Evolutionary conservation across 768 basidiomycete genomes (phyloP).

Genomic region (Kwoniella newhampshirensis): DNA sequence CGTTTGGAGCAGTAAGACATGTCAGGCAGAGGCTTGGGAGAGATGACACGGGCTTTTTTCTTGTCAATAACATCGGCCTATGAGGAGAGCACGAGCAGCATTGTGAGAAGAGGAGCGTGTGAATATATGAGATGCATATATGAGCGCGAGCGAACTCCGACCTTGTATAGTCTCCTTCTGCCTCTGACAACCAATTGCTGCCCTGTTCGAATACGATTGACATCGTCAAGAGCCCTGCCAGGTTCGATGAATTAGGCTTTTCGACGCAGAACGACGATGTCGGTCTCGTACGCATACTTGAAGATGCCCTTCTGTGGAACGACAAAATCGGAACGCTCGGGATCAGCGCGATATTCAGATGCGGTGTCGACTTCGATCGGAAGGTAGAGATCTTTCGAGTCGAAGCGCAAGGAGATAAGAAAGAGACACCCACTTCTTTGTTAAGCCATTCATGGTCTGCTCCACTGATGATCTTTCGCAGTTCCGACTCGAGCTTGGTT

Average conservation of each 20-base stretch:
- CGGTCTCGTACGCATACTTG: constrained; percentile 74
- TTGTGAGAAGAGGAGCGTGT: not conserved
- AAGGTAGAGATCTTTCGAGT: not conserved
- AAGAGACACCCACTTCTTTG: constrained; percentile 54
- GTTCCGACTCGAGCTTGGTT: constrained; percentile 58
- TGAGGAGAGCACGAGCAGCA: too few relatives aligned
- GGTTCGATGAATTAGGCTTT: constrained; percentile 1
- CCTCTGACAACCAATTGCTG: too few relatives aligned
- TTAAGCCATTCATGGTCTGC: constrained; percentile 73
- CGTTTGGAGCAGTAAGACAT: too few relatives aligned
- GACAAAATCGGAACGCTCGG: not conserved
- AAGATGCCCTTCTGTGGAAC: constrained; percentile 63
- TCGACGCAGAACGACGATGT: constrained; percentile 24
- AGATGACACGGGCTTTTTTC: too few relatives aligned
- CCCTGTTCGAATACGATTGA: too few relatives aligned
- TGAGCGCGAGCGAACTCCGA: not conserved
- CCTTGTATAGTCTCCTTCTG: not conserved
- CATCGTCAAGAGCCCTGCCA: not conserved
- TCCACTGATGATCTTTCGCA: constrained; percentile 61
- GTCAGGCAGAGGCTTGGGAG: too few relatives aligned
- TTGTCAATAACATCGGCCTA: too few relatives aligned
- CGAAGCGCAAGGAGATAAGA: not conserved
- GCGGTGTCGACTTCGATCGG: not conserved
- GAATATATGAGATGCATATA: not conserved
- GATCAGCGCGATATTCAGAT: not conserved